Conservation (phyloP, 2,329 filamentous ascomycete species). For the Arthrobotrys iridis region DNA sequence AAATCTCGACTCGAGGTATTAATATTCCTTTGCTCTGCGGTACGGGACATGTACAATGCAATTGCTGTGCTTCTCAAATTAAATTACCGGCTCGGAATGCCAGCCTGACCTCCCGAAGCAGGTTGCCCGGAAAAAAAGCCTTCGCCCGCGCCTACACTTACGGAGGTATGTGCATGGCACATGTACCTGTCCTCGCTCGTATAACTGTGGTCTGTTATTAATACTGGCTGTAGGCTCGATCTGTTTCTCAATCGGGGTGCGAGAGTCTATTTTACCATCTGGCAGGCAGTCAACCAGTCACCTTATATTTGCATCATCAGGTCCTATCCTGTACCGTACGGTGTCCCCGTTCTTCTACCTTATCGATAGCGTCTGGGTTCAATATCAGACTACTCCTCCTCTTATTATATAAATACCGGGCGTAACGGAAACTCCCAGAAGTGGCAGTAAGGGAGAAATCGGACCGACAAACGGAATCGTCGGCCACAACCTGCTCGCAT, state of each 20-base stretch:
- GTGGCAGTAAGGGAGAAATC: constrained; percentile 21
- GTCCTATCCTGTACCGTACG: too few species aligned
- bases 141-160: too few species aligned
- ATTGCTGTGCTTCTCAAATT: too few species aligned
- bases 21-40: too few species aligned
- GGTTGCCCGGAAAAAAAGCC: constrained; percentile 12
- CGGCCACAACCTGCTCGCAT: not conserved
- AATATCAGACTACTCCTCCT: not conserved
- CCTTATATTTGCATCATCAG: constrained; percentile 20
- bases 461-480: constrained; percentile 20
- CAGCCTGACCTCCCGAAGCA: constrained; percentile 48
- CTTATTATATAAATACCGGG: too few species aligned
- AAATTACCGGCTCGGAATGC: constrained; percentile 50
- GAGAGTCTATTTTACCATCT: not conserved
- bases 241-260: not conserved
- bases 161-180: too few species aligned
- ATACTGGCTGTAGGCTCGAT: constrained; percentile 5
- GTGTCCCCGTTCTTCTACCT: not conserved
- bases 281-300: not conserved
- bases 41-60: too few species aligned
- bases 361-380: constrained; percentile 9
- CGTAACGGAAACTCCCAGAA: constrained; percentile 23
- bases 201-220: not conserved
- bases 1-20: too few species aligned
- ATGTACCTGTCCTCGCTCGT: not conserved